Base-by-base conservation (phyloP, 73 alveolate genomes). In the Urostyla sp. region DNA sequence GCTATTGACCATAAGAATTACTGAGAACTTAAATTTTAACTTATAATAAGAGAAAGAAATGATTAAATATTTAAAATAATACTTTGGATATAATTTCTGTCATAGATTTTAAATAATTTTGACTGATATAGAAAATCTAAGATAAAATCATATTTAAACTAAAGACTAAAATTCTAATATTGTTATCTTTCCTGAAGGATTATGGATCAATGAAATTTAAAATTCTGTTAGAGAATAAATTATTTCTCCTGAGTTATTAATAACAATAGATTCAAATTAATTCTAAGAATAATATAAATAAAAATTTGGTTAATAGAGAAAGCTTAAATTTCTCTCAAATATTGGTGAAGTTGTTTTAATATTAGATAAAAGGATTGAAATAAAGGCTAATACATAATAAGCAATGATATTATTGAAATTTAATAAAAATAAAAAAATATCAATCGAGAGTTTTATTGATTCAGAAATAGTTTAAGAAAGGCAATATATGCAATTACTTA, bases 141-240 rank as follows among this genome's bases (percentile, higher is more conserved):
- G 5, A 6, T 7, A 5, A 30, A 40, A 58, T 35, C 24, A 27
- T 10, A 54, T 35, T 5, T 55, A 58, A 16, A 13, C 6, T 2
- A 4, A 30, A 31, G 6, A 27, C 16, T 6, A 58, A 8, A 5
- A 6, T 11, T 40, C 44, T 3, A 6, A 24, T 3, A 28, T 63
- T 3, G 24, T 2, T 13, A 5, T 31, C 7, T 63, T 38, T 31
- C 79, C 79, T 38, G 1, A 21, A 20, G 61, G 61, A 5, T 26
- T 37, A 8, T 63, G 79, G 79, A 20, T 63, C 5, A 63, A 63
- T 63, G 79, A 63, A 63, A 40, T 63, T 1, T 63, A 63, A 63
- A 63, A 63, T 38, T 60, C 58, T 1, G 11, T 63, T 5, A 63
- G 36, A 63, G 4, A 16, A 7, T 32, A 63, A 23, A 63, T 63